A percentile compares a stretch with the other conserved stretches of the same genome.
phyloP scores from a whole-genome alignment of 441 rosid genomes.

The Pelargonium myrrhifolium region DNA sequence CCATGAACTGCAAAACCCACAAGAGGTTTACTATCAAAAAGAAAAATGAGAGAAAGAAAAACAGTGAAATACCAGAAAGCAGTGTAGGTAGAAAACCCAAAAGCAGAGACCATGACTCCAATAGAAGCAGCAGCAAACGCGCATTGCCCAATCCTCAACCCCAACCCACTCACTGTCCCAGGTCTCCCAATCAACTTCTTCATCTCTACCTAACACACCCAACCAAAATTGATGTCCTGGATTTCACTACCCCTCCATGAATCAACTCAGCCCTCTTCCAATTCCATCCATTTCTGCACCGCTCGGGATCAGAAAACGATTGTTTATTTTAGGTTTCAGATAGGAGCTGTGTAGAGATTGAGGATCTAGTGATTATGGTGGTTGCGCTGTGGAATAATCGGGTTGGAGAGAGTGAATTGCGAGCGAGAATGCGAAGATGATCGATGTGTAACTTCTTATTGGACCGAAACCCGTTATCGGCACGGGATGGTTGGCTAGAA shows the following conservation, averaged over 20 bases:
- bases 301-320: neutral
- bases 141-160: constrained; percentile 65
- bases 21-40: neutral
- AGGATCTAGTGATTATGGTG: neutral
- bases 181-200: constrained; percentile 81
- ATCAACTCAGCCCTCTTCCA: neutral
- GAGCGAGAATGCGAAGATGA: neutral
- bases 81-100: constrained; percentile 60
- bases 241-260: neutral
- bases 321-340: neutral
- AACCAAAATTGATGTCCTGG: neutral
- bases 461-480: neutral
- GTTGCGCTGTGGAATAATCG: neutral
- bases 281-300: neutral
- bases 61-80: constrained; percentile 60
- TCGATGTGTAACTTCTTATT: neutral
- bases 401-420: neutral
- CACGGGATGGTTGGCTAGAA: neutral
- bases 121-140: constrained; percentile 70
- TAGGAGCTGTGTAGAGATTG: neutral
- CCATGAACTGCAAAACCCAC: neutral
- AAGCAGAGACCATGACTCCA: constrained; percentile 59
- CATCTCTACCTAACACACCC: no score
- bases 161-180: constrained; percentile 65
- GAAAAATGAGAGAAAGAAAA: neutral